Percentiles rank a stretch among this genome's conserved stretches.
These are phyloP conservation scores for Eremothecium sinecaudum DNA, from an alignment of 1,139 yeast species.

Conservation along the genomic window DNA sequence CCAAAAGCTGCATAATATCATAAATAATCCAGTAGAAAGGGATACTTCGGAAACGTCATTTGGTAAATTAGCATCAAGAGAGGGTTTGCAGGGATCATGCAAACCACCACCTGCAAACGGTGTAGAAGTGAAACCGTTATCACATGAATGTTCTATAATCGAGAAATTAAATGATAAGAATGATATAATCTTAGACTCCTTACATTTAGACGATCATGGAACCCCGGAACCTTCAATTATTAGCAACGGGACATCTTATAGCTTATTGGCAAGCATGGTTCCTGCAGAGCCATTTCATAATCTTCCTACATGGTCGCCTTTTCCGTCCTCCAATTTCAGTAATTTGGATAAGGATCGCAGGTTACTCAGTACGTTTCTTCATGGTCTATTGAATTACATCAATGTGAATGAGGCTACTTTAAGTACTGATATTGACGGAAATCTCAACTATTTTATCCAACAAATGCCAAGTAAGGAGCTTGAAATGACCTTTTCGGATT, in stretches of 20 bases:
- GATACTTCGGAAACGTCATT: not conserved
- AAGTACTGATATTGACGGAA: constrained; percentile 54
- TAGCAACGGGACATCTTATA: too few relatives aligned
- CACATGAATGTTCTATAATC: not conserved
- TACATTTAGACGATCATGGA: constrained; percentile 5
- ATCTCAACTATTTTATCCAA: constrained; percentile 50
- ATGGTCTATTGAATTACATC: constrained; percentile 22
- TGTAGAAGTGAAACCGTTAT: not conserved
- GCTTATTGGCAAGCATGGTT: not conserved
- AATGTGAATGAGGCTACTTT: constrained; percentile 27
- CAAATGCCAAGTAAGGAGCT: constrained; percentile 64
- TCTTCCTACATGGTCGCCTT: not conserved
- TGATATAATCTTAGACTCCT: not conserved
- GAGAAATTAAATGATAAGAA: constrained; percentile 1
- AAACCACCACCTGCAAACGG: not conserved
- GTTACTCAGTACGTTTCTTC: constrained; percentile 19
- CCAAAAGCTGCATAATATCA: constrained; percentile 1
- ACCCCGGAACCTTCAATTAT: not conserved
- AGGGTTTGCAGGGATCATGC: not conserved
- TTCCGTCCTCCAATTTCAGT: not conserved
- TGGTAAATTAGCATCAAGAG: not conserved
- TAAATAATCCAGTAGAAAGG: not conserved
- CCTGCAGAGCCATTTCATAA: not conserved
- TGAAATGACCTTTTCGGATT: constrained; percentile 58
- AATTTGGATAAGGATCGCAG: constrained; percentile 12